phyloP scores from a whole-genome alignment of 129 eudicot genomes.

The Kitagawia praeruptora region DNA sequence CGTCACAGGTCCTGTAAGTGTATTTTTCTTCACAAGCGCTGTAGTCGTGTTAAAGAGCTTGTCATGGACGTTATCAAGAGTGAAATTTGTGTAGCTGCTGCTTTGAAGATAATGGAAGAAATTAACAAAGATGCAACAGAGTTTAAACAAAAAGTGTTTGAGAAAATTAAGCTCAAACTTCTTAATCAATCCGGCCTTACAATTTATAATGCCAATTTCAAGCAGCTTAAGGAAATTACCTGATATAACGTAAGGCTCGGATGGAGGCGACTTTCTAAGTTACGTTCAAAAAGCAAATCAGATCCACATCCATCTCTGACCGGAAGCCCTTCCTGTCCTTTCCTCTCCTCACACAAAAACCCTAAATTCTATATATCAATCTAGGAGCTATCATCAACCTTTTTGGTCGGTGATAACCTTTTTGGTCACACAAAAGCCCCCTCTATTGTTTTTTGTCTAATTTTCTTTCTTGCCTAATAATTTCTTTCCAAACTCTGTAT shows the following conservation, averaged over 20 bases:
- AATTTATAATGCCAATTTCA: slow-evolving; percentile 21
- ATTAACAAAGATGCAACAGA: slow-evolving; percentile 10
- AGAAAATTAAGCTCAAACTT: slow-evolving; percentile 14
- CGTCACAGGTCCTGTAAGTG: not conserved
- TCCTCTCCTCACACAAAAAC: no score
- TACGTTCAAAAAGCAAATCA: no score
- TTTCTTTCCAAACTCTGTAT: no score
- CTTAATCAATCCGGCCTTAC: slow-evolving; percentile 16
- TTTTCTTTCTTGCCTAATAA: no score
- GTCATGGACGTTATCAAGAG: slow-evolving; percentile 15
- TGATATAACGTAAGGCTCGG: slow-evolving; percentile 11
- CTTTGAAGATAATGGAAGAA: slow-evolving; percentile 16
- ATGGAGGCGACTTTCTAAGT: slow-evolving; percentile 12
- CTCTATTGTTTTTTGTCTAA: no score
- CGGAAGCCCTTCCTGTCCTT: no score
- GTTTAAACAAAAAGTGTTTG: not conserved
- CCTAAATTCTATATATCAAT: no score
- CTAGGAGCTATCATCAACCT: no score
- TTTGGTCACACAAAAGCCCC: no score
- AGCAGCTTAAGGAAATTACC: slow-evolving; percentile 18
- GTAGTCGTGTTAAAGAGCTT: slow-evolving; percentile 14
- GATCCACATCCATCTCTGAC: no score
- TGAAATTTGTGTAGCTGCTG: slow-evolving; percentile 9
- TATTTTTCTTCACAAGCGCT: not conserved
- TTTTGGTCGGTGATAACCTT: no score